Conservation (phyloP, 352 stramenopile species). For the Globisporangium orthogonon region DNA sequence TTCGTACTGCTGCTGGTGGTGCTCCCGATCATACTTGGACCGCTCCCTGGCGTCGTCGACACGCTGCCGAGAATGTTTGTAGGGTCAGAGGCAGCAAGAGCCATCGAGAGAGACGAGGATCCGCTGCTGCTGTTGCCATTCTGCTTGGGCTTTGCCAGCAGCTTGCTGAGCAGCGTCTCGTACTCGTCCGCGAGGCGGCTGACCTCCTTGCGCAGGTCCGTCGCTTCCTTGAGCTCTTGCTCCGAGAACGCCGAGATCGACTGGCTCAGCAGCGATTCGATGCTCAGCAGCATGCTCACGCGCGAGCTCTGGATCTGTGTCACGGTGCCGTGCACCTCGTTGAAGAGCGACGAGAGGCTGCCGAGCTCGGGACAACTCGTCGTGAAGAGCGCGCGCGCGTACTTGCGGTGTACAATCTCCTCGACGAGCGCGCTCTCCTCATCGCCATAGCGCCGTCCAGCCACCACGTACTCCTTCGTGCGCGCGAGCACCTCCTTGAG, state of each 20-base stretch:
- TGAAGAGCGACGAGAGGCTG: conserved; percentile 73
- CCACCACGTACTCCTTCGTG: conserved; percentile 72
- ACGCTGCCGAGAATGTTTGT: conserved; percentile 13
- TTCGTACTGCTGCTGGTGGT: conserved; percentile 1
- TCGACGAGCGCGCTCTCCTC: conserved; percentile 65
- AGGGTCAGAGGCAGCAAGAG: conserved; percentile 7
- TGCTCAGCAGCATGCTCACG: conserved; percentile 75
- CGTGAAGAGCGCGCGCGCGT: conserved; percentile 81
- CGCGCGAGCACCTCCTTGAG: conserved; percentile 64
- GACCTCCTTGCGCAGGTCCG: conserved; percentile 68
- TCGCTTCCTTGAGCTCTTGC: conserved; percentile 67
- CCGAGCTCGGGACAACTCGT: conserved; percentile 65
- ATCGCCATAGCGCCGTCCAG: conserved; percentile 57
- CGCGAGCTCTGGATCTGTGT: conserved; percentile 77
- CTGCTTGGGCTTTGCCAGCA: conserved; percentile 62
- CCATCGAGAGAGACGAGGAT: conserved; percentile 1
- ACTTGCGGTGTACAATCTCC: conserved; percentile 70
- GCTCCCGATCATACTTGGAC: not conserved
- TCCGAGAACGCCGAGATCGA: conserved; percentile 62
- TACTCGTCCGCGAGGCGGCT: conserved; percentile 69
- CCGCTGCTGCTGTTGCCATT: conserved; percentile 23
- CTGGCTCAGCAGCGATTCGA: conserved; percentile 69
- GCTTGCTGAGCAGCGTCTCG: conserved; percentile 71
- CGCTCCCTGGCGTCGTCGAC: not conserved
- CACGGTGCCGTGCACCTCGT: conserved; percentile 78